Conservation (phyloP, 1,139 yeast species). For the Kodamaea plutei region DNA sequence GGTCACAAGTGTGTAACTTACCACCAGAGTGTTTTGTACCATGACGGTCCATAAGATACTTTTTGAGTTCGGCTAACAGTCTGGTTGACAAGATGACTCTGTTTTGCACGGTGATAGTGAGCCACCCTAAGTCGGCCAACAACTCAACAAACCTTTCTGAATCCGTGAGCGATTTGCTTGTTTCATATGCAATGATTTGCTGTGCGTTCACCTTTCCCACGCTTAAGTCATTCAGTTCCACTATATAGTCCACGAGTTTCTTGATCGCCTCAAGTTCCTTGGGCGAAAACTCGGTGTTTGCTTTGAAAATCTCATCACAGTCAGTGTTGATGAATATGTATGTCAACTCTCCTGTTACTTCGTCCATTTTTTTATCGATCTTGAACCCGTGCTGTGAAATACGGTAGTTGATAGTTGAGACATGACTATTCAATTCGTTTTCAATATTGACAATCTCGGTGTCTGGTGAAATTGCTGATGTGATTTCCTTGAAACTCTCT, state of each 20-base stretch:
- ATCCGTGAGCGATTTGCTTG: constrained; percentile 28
- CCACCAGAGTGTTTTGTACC: constrained; percentile 38
- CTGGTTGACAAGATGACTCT: constrained; percentile 37
- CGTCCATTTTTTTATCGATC: constrained; percentile 37
- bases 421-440: constrained; percentile 19
- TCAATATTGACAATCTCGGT: constrained; percentile 30
- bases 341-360: constrained; percentile 28
- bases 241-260: constrained; percentile 42
- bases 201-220: constrained; percentile 28
- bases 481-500: constrained; percentile 9
- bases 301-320: constrained; percentile 38
- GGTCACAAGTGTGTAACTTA: constrained; percentile 42
- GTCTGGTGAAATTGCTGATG: constrained; percentile 15
- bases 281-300: constrained; percentile 39
- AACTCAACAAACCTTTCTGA: constrained; percentile 32
- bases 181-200: constrained; percentile 21
- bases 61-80: constrained; percentile 45
- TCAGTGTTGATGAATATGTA: constrained; percentile 43
- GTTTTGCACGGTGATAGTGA: constrained; percentile 26
- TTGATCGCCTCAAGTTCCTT: constrained; percentile 49
- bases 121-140: constrained; percentile 54
- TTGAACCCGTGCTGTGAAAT: constrained; percentile 43
- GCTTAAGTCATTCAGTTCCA: constrained; percentile 27
- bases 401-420: constrained; percentile 37
- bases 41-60: constrained; percentile 40